Evolutionary conservation across 257 asterid species (phyloP), one percentile per base, ranked within the genome.

Genomic region (Asclepias syriaca): DNA sequence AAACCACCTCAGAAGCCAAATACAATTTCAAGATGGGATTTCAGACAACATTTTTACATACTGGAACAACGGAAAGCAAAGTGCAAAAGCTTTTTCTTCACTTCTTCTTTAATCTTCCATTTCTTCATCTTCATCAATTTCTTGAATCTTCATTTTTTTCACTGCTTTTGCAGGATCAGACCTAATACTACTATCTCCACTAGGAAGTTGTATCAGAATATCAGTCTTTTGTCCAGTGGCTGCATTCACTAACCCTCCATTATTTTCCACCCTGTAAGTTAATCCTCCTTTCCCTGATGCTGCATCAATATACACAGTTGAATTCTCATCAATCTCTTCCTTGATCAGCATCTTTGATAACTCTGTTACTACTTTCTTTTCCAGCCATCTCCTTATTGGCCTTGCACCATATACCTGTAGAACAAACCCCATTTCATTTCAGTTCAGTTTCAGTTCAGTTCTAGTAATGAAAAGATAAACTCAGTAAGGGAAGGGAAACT

Each of bases 331-430:
- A 0, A 91, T 89, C 37, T 94, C 99, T 64, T 88, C 99, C 21
- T 76, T 79, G 66, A 94, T 73, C 0, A 94, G 90, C 99, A 89
- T 94, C 71, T 89, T 94, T 0, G 99, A 91, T 13, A 91, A 51
- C 84, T 91, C 95, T 0, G 96, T 94, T 48, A 94, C 98, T 32
- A 94, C 96, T 75, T 81, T 80, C 54, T 84, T 94, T 90, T 94
- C 98, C 78, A 94, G 76, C 99, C 99, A 94, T 61, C 99, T 86
- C 58, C 99, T 78, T 34, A 94, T 94, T 0, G 97, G 98, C 0
- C 98, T 84, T 2, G 98, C 99, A 32, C 99, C 99, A 7, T 88
- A 94, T 1, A 85, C 89, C 96, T 90, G 69, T 14, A 15, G 5
- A 2, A 34, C 39, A 34, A 34, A 34, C 39, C 4, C 4, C 39